Evolutionary conservation across 352 stramenopile species (phyloP), one percentile per base, ranked within the genome.

Genomic region (Phytophthora europaea): DNA sequence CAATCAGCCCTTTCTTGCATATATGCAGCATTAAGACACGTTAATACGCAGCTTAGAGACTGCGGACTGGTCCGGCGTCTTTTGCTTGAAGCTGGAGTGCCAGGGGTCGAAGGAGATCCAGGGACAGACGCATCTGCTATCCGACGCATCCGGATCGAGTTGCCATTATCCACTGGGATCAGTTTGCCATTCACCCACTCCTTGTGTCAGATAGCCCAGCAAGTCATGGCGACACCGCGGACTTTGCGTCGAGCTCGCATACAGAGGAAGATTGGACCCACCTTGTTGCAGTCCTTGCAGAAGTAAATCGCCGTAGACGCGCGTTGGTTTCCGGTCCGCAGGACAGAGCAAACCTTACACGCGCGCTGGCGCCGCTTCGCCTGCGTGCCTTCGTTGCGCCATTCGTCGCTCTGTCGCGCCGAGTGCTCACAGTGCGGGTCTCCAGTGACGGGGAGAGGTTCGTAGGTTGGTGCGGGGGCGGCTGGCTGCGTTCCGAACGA

Each of bases 231-330:
- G 26, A n/a, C 18, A 18, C 15, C 47, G 28, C 59, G 47, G 18
- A 66, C 31, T 18, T 58, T 31, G 10, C 59, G 59, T 2, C 45
- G 26, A 48, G n/a, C 23, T 33, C n/a, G 18, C 47, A 58, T 66
- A 13, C 59, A 66, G 4, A 58, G 48, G 4, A 40, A 59, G 6
- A 67, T 58, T 7, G 45, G 47, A 4, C 26, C 26, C 26, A 31
- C 26, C 26, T 31, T 31, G 22, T 10, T 50, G 47, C 48, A 53
- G 1, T 67, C 47, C 7, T 5, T 8, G 47, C 47, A 67, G 47
- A 52, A 67, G n/a, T 59, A 58, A 0, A 33, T 50, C 28, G 60
- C 52, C 3, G 60, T 53, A 16, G 60, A 6, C 28, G 60, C 47
- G 10, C 47, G 60, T 9, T 67, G 15, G 3, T 3, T 31, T 6